Percentiles rank a stretch among this genome's conserved stretches.
Conservation (phyloP, 2,329 filamentous ascomycete species). For the Boeremia exigua region DNA sequence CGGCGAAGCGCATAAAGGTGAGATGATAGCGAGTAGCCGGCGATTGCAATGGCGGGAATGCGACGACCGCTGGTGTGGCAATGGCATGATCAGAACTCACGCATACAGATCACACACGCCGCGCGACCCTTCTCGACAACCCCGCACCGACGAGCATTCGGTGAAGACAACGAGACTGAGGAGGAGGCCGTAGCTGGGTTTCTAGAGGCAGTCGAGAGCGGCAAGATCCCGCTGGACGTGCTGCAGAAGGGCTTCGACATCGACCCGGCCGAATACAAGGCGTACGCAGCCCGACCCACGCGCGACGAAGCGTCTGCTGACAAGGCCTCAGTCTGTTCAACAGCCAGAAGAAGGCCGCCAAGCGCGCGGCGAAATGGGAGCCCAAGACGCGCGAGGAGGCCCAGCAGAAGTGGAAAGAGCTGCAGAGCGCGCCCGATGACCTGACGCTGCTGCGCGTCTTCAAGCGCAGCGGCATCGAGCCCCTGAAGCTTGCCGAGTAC, state of each 20-base stretch:
- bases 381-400: conserved; percentile 42
- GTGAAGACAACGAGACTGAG: conserved; percentile 25
- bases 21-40: not conserved
- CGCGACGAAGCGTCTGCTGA: conserved; percentile 18
- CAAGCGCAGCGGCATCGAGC: conserved; percentile 42
- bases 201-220: conserved; percentile 28
- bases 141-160: conserved; percentile 29
- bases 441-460: conserved; percentile 38
- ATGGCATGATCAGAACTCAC: conserved; percentile 22
- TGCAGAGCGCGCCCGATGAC: conserved; percentile 41
- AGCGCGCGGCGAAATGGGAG: conserved; percentile 27
- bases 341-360: conserved; percentile 32
- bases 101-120: conserved; percentile 32
- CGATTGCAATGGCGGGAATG: not conserved
- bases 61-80: not conserved
- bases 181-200: conserved; percentile 22
- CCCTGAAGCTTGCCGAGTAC: conserved; percentile 46
- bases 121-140: conserved; percentile 33
- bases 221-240: conserved; percentile 33
- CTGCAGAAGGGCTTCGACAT: conserved; percentile 35
- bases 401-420: conserved; percentile 35
- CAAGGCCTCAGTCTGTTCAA: conserved; percentile 28
- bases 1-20: conserved; percentile 53
- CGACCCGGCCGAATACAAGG: conserved; percentile 37
- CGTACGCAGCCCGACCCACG: conserved; percentile 21